Evolutionary conservation across 805 yeast genomes (phyloP), one percentile per base, ranked within the genome.

Genomic region (Groenewaldozyma tartarivorans): DNA sequence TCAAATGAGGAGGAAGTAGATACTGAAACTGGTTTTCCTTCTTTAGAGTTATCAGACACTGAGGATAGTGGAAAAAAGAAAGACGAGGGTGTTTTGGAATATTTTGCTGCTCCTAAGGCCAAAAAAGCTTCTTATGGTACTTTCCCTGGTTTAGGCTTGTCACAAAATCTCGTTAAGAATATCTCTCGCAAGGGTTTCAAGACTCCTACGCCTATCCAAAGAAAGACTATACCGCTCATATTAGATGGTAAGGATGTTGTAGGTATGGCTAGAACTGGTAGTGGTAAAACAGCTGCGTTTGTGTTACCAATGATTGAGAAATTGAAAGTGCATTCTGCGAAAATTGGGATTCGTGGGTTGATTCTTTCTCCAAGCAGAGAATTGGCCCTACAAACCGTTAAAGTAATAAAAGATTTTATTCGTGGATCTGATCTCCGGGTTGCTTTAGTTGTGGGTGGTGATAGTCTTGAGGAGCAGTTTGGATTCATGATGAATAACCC

Each of bases 241-340:
- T 67, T 92, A 66, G 85, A 82, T 36, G 81, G 77, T 41, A 72
- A 94, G 56, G 98, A 92, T 63, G 94, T 92, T 33, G 98, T 92
- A 13, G 99, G 96, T 57, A 92, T 92, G 99, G 99, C 99, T 13
- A 74, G 99, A 56, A 92, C 99, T 0, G 99, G 99, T 54, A 84
- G 95, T 20, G 99, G 99, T 70, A 92, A 92, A 58, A 92, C 99
- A 0, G 98, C 98, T 5, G 97, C 98, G 1, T 92, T 92, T 58
- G 74, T 85, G 17, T 64, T 92, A 41, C 99, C 99, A 2, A 70
- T 92, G 67, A 71, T 92, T 48, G 96, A 92, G 53, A 79, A 75
- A 56, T 69, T 90, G 51, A 85, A 84, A 59, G 62, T 77, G 1
- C 96, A 90, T 58, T 75, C 83, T 34, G 87, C 95, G 22, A 82